phyloP scores from a whole-genome alignment of 345 rosid genomes.

The Triadica sebifera region DNA sequence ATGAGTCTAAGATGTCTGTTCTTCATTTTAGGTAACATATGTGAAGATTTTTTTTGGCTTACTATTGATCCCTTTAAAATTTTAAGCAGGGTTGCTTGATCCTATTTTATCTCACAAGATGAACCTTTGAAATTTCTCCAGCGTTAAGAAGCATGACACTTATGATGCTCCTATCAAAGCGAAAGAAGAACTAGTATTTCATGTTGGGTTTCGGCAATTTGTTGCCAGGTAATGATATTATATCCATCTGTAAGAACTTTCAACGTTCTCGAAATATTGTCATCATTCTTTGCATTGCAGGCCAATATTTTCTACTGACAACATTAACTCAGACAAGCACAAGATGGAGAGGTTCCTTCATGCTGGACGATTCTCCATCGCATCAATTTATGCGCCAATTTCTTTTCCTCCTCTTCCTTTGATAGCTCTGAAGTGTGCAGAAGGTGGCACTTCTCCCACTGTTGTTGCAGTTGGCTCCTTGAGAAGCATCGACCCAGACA shows the following conservation, averaged over 20 bases:
- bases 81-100: conserved; percentile 4
- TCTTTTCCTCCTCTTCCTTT: conserved; percentile 81
- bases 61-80: conserved; percentile 7
- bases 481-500: conserved; percentile 76
- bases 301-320: conserved; percentile 83
- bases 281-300: conserved; percentile 40
- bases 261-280: background rate
- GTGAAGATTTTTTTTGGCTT: background rate
- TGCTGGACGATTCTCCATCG: conserved; percentile 68
- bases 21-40: conserved; percentile 79
- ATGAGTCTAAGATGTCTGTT: conserved; percentile 97
- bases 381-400: conserved; percentile 86
- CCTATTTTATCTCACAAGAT: conserved; percentile 6
- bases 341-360: conserved; percentile 98
- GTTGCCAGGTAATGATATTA: conserved; percentile 58
- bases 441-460: conserved; percentile 44
- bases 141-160: conserved; percentile 74
- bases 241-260: background rate
- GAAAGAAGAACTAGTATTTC: conserved; percentile 86
- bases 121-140: conserved; percentile 30
- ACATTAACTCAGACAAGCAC: conserved; percentile 76
- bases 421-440: conserved; percentile 62
- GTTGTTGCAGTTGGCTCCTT: conserved; percentile 91
- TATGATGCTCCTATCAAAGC: conserved; percentile 77
- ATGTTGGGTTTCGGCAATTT: conserved; percentile 93